phyloP scores from a whole-genome alignment of 345 rosid species.

The Hevea brasiliensis region DNA sequence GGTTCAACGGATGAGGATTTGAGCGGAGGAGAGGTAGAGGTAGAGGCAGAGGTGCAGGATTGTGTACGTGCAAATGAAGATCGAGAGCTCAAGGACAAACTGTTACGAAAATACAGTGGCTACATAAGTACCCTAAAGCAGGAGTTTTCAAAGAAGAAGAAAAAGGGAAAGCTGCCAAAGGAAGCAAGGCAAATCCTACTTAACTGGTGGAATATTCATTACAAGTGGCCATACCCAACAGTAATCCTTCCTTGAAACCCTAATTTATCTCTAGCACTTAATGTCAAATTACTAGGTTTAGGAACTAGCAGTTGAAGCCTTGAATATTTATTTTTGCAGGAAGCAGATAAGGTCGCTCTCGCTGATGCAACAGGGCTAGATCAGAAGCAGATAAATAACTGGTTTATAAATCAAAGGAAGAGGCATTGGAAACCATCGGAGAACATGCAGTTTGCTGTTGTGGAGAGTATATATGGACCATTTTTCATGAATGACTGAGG shows the following conservation, averaged over 20 bases:
- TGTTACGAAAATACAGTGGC: slow-evolving; percentile 44
- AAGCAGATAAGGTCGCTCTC: slow-evolving; percentile 48
- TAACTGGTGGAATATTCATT: slow-evolving; percentile 55
- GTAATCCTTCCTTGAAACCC: slow-evolving; percentile 19
- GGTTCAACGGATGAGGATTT: slow-evolving; percentile 45
- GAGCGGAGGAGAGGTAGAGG: slow-evolving; percentile 42
- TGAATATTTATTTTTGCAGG: slow-evolving; percentile 22
- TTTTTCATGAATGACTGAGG: slow-evolving; percentile 23
- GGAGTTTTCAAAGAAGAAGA: slow-evolving; percentile 57
- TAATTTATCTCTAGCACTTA: no score
- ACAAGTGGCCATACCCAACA: slow-evolving; percentile 66
- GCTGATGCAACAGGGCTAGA: slow-evolving; percentile 53
- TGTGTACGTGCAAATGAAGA: slow-evolving; percentile 25
- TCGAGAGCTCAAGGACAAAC: slow-evolving; percentile 44
- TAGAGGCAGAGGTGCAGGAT: slow-evolving; percentile 32
- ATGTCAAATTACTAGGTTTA: no score
- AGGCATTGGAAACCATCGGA: slow-evolving; percentile 65
- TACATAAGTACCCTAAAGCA: slow-evolving; percentile 45
- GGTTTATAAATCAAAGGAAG: slow-evolving; percentile 66
- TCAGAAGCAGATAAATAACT: slow-evolving; percentile 63
- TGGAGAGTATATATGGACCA: slow-evolving; percentile 43
- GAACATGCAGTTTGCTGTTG: slow-evolving; percentile 45
- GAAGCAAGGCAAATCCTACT: slow-evolving; percentile 49
- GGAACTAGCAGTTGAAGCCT: no score
- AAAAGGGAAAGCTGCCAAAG: slow-evolving; percentile 53